These are phyloP conservation scores for Paecilomyces formosus DNA, from an alignment of 2,329 filamentous ascomycete species.

Conservation along the genomic window DNA sequence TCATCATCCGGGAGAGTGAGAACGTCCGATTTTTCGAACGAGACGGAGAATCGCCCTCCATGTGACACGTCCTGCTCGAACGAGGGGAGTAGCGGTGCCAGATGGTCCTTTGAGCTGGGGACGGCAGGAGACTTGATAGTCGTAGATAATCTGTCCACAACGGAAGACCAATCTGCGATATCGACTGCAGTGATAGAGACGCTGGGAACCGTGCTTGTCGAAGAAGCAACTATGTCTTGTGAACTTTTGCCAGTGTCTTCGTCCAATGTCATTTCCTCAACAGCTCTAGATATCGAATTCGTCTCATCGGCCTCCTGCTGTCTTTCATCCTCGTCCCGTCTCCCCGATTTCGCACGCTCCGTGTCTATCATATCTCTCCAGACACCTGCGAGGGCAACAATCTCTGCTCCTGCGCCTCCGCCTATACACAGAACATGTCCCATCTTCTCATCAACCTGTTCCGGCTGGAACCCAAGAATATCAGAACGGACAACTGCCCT, in stretches of 20 bases:
- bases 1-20: slow-evolving; percentile 33
- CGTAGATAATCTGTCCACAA: slow-evolving; percentile 52
- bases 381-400: slow-evolving; percentile 55
- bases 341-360: slow-evolving; percentile 6
- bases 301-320: not conserved
- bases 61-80: not conserved
- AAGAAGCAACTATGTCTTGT: not conserved
- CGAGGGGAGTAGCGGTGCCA: slow-evolving; percentile 19
- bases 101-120: slow-evolving; percentile 17
- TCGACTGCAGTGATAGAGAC: slow-evolving; percentile 63
- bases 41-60: slow-evolving; percentile 18
- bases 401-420: slow-evolving; percentile 59
- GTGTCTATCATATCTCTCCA: slow-evolving; percentile 30
- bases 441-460: slow-evolving; percentile 5
- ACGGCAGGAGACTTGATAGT: slow-evolving; percentile 41
- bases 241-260: slow-evolving; percentile 4
- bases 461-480: slow-evolving; percentile 5
- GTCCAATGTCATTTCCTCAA: slow-evolving; percentile 12
- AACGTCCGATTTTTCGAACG: slow-evolving; percentile 46
- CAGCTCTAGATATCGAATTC: slow-evolving; percentile 6
- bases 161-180: slow-evolving; percentile 66
- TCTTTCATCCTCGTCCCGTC: not conserved
- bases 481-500: slow-evolving; percentile 21
- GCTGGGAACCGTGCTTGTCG: not conserved
- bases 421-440: slow-evolving; percentile 51